Percentiles rank a stretch among this genome's conserved stretches.
These are phyloP conservation scores for Backusella australiensis DNA, from an alignment of 192 early-diverging fungal species.

Conservation along the genomic window DNA sequence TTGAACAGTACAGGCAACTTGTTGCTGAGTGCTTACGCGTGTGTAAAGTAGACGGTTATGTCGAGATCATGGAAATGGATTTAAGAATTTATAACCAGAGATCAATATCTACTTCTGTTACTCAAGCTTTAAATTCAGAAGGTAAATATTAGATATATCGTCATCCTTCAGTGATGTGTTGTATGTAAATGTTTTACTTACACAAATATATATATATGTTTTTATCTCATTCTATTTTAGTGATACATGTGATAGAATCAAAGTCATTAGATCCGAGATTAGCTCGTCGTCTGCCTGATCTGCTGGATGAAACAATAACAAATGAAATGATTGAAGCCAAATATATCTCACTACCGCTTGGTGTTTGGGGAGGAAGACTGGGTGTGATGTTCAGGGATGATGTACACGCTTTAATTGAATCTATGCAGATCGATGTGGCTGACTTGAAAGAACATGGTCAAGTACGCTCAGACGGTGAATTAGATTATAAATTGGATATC, in stretches of 20 bases:
- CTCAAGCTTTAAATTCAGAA: conserved; percentile 25
- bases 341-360: conserved; percentile 28
- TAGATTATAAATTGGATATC: conserved; percentile 8
- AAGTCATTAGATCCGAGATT: conserved; percentile 8
- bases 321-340: not conserved
- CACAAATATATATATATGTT: not conserved
- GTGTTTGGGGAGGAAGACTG: conserved; percentile 32
- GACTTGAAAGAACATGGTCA: not conserved
- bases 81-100: conserved; percentile 21
- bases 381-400: conserved; percentile 31
- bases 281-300: conserved; percentile 12
- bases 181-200: not conserved
- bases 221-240: not conserved
- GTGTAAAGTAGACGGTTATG: conserved; percentile 19
- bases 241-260: conserved; percentile 17
- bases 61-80: conserved; percentile 34
- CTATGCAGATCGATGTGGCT: not conserved
- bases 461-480: not conserved
- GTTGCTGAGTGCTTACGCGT: conserved; percentile 22
- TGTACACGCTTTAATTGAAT: conserved; percentile 13
- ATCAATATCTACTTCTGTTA: not conserved
- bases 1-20: conserved; percentile 10
- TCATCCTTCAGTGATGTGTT: not conserved
- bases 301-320: not conserved
- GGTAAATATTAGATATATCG: conserved; percentile 7